phyloP scores from a whole-genome alignment of 2,329 filamentous ascomycete species.

The Nemania sp. region DNA sequence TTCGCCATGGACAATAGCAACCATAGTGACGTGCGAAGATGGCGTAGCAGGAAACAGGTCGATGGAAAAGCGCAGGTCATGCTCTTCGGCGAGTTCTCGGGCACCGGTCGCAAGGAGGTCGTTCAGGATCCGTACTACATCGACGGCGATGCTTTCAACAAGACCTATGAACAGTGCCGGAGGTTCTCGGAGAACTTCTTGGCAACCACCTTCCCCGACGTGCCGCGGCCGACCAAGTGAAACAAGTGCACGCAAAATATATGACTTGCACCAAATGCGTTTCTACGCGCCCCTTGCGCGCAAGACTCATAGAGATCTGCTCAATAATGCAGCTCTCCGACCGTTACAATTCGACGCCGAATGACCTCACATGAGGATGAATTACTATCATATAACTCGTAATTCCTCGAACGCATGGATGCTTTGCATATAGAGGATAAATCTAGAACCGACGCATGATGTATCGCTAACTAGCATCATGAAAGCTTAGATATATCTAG shows the following conservation, averaged over 20 bases:
- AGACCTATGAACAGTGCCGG: slow-evolving; percentile 85
- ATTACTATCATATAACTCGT: background rate
- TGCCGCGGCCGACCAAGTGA: slow-evolving; percentile 35
- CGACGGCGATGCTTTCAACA: slow-evolving; percentile 82
- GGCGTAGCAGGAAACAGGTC: slow-evolving; percentile 66
- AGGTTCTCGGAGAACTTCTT: slow-evolving; percentile 84
- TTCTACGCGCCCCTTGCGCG: background rate
- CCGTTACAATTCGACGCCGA: background rate
- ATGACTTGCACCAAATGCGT: background rate
- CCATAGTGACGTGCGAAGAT: slow-evolving; percentile 78
- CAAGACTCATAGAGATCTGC: background rate
- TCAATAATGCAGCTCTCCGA: background rate
- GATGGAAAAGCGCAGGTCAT: slow-evolving; percentile 74
- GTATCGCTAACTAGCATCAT: background rate
- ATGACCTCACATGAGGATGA: too few relatives aligned
- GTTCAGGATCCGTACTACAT: slow-evolving; percentile 95
- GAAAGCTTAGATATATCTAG: background rate
- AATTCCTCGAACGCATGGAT: background rate
- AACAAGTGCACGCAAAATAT: slow-evolving; percentile 1
- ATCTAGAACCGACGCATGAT: background rate
- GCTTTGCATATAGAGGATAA: background rate
- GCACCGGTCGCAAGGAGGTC: slow-evolving; percentile 74
- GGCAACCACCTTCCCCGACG: slow-evolving; percentile 64
- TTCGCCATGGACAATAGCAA: slow-evolving; percentile 94
- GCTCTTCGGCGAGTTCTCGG: slow-evolving; percentile 87